phyloP scores from a whole-genome alignment of 2,329 filamentous ascomycete genomes.

The Neocatenulostroma microsporum region DNA sequence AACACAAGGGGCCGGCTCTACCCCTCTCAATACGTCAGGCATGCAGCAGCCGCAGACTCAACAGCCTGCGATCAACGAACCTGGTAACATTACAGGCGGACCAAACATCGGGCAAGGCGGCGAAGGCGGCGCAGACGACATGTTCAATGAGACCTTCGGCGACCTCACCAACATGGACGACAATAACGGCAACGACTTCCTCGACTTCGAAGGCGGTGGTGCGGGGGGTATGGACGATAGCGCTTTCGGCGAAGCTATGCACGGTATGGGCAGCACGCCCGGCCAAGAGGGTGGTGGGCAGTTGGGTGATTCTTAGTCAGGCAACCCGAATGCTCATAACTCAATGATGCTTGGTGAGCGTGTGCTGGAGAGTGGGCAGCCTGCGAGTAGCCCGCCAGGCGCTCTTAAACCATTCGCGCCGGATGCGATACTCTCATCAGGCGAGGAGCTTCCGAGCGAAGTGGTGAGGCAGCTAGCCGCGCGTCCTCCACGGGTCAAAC shows the following conservation, averaged over 20 bases:
- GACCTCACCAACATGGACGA: constrained; percentile 47
- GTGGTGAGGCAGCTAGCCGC: too few relatives aligned
- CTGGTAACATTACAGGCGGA: neutral
- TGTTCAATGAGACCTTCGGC: constrained; percentile 23
- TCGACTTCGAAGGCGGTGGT: constrained; percentile 33
- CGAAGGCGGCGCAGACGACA: constrained; percentile 6
- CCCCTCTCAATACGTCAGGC: too few relatives aligned
- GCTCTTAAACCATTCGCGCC: too few relatives aligned
- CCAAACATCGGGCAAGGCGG: constrained; percentile 2
- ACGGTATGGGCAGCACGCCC: too few relatives aligned
- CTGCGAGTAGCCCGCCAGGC: too few relatives aligned
- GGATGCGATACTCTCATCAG: too few relatives aligned
- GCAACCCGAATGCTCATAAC: too few relatives aligned
- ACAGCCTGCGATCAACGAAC: neutral
- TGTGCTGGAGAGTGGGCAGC: too few relatives aligned
- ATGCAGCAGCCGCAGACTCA: neutral
- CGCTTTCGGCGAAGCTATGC: constrained; percentile 77
- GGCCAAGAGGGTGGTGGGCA: constrained; percentile 28
- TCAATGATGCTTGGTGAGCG: too few relatives aligned
- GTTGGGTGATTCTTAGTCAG: too few relatives aligned
- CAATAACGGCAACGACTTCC: constrained; percentile 36
- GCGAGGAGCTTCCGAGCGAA: too few relatives aligned
- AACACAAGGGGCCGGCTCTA: neutral
- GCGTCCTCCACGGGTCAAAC: too few relatives aligned
- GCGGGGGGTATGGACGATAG: constrained; percentile 66